phyloP scores from a whole-genome alignment of 1,139 yeast genomes.

The Nakaseomyces uthaithaninus region DNA sequence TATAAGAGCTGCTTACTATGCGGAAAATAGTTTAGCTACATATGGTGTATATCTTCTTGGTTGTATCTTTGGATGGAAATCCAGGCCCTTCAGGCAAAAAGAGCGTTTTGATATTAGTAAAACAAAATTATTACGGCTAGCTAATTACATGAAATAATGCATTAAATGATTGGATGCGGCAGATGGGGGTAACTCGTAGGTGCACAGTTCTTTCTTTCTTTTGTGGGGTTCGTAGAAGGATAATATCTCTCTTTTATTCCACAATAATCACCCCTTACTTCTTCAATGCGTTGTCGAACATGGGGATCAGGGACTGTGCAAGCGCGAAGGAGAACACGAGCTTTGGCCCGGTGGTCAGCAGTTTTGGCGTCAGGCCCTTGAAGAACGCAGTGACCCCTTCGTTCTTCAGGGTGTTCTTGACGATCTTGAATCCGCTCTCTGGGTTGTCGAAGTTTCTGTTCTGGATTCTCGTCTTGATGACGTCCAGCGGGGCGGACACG shows the following conservation, averaged over 20 bases:
- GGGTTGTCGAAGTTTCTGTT: slow-evolving; percentile 93
- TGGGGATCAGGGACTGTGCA: slow-evolving; percentile 94
- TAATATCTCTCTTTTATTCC: not conserved
- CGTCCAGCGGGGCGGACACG: slow-evolving; percentile 97
- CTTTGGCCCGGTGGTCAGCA: slow-evolving; percentile 96
- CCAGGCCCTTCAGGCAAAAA: too few species aligned
- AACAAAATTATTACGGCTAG: too few species aligned
- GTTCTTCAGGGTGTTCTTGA: slow-evolving; percentile 84
- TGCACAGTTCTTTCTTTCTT: too few species aligned
- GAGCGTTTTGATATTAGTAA: too few species aligned
- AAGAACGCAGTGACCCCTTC: slow-evolving; percentile 89
- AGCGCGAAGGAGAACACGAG: slow-evolving; percentile 92
- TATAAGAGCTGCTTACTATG: too few species aligned
- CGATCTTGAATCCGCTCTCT: slow-evolving; percentile 84
- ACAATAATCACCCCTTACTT: slow-evolving; percentile 11
- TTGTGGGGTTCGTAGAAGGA: too few species aligned
- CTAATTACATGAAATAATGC: too few species aligned
- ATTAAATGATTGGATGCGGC: too few species aligned
- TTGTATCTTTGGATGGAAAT: too few species aligned
- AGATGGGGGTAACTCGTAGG: too few species aligned
- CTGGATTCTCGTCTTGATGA: slow-evolving; percentile 96
- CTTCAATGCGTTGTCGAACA: slow-evolving; percentile 63
- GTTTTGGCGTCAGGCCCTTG: slow-evolving; percentile 94
- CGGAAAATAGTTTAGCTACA: too few species aligned
- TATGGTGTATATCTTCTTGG: too few species aligned